Percentiles rank a stretch among this genome's conserved stretches.
phyloP scores from a whole-genome alignment of 768 basidiomycete species.

The Pulveroboletus sp. region DNA sequence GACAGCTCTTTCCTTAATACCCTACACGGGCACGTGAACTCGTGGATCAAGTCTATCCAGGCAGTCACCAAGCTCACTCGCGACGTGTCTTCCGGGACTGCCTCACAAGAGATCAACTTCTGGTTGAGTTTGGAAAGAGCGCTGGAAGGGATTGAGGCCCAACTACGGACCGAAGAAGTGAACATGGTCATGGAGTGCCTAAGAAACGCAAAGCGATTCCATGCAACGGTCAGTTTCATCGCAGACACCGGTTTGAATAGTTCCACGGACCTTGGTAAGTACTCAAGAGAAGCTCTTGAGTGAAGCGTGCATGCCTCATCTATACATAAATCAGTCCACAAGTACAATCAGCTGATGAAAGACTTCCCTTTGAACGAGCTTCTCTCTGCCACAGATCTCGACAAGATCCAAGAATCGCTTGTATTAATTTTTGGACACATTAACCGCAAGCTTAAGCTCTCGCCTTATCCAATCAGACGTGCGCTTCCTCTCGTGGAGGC shows the following conservation, averaged over 20 bases:
- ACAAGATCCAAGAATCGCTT: constrained; percentile 89
- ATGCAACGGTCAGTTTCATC: constrained; percentile 95
- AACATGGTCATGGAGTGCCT: constrained; percentile 91
- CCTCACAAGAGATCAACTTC: constrained; percentile 98
- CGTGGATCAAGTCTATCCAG: constrained; percentile 98
- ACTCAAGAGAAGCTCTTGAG: neutral
- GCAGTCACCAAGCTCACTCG: constrained; percentile 92
- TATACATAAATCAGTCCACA: constrained; percentile 65
- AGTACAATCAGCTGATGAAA: constrained; percentile 98
- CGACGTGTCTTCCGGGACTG: constrained; percentile 91
- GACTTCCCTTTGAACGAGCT: constrained; percentile 98
- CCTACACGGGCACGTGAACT: constrained; percentile 89
- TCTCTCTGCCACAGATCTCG: constrained; percentile 91
- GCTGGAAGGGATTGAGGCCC: constrained; percentile 87
- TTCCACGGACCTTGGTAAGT: constrained; percentile 79
- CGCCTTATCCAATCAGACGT: constrained; percentile 94
- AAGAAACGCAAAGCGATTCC: constrained; percentile 94
- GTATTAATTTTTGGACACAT: constrained; percentile 87
- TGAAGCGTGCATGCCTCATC: neutral
- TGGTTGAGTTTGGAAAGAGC: constrained; percentile 95
- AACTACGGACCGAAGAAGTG: constrained; percentile 89
- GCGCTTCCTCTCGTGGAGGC: constrained; percentile 97
- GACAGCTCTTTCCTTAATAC: constrained; percentile 92
- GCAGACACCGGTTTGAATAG: constrained; percentile 97
- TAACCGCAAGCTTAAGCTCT: constrained; percentile 92